Evolutionary conservation across 208 protist species (phyloP).

Genomic region (Leishmania tropica): DNA sequence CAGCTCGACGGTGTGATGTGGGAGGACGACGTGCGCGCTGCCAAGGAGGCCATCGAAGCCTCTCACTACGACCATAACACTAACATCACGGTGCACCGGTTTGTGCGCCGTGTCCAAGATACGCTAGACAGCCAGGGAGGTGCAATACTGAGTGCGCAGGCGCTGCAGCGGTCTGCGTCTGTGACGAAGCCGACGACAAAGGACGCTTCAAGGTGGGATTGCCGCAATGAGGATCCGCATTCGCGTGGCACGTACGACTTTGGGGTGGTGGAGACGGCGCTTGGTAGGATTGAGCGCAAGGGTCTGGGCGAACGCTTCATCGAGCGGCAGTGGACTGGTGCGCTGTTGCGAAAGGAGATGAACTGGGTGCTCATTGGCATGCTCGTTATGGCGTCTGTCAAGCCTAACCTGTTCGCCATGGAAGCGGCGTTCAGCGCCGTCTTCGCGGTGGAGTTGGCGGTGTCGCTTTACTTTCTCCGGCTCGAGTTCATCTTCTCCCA

Average conservation of each 20-base stretch:
- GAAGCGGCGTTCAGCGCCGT: conserved; percentile 60
- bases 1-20: conserved; percentile 78
- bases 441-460: conserved; percentile 56
- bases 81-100: conserved; percentile 54
- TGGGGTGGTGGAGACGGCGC: conserved; percentile 67
- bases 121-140: conserved; percentile 37
- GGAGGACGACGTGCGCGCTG: conserved; percentile 74
- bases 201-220: conserved; percentile 63
- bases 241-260: conserved; percentile 63
- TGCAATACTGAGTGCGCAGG: conserved; percentile 23
- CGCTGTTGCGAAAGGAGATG: conserved; percentile 52
- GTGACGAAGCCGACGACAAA: neutral
- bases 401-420: conserved; percentile 71
- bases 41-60: conserved; percentile 82
- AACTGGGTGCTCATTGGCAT: conserved; percentile 58
- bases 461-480: conserved; percentile 63
- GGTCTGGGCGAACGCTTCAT: conserved; percentile 50
- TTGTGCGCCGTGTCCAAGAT: conserved; percentile 62
- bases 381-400: conserved; percentile 56
- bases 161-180: neutral
- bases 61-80: conserved; percentile 74
- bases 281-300: conserved; percentile 62
- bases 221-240: conserved; percentile 79
- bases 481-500: conserved; percentile 70
- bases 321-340: conserved; percentile 68